Conservation (phyloP, 2,329 filamentous ascomycete genomes). For the Dactylellina drechsleri region DNA sequence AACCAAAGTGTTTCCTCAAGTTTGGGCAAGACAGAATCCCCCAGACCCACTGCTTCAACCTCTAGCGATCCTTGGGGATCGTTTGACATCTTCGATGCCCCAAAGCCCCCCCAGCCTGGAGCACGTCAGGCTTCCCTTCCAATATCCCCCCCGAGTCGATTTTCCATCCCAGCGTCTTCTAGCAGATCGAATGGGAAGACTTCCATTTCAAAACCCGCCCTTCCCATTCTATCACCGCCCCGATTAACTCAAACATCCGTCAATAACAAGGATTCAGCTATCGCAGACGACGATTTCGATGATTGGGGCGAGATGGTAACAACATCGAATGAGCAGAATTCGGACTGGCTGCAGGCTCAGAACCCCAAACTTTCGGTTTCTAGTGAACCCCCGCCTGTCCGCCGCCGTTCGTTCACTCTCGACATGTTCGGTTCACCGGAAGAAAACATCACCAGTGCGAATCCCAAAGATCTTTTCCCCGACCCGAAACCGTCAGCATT, state of each 20-base stretch:
- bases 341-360: conserved; percentile 25
- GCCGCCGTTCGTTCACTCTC: conserved; percentile 40
- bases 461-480: conserved; percentile 35
- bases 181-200: conserved; percentile 18
- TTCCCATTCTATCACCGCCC: conserved; percentile 32
- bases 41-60: background rate
- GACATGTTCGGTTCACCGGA: conserved; percentile 50
- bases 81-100: conserved; percentile 53
- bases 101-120: conserved; percentile 16
- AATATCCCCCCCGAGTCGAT: conserved; percentile 18
- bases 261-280: conserved; percentile 23
- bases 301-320: conserved; percentile 54
- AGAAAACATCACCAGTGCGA: conserved; percentile 49
- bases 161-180: conserved; percentile 50
- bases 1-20: background rate
- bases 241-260: conserved; percentile 11
- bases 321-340: conserved; percentile 38
- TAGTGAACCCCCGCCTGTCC: conserved; percentile 22
- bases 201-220: conserved; percentile 14
- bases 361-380: conserved; percentile 32
- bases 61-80: conserved; percentile 49
- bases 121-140: conserved; percentile 14
- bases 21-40: background rate
- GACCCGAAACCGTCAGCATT: conserved; percentile 19
- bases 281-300: conserved; percentile 45